These are phyloP conservation scores for Ophiocordyceps camponoti-saundersi DNA, from an alignment of 2,329 filamentous ascomycete genomes.

Conservation along the genomic window DNA sequence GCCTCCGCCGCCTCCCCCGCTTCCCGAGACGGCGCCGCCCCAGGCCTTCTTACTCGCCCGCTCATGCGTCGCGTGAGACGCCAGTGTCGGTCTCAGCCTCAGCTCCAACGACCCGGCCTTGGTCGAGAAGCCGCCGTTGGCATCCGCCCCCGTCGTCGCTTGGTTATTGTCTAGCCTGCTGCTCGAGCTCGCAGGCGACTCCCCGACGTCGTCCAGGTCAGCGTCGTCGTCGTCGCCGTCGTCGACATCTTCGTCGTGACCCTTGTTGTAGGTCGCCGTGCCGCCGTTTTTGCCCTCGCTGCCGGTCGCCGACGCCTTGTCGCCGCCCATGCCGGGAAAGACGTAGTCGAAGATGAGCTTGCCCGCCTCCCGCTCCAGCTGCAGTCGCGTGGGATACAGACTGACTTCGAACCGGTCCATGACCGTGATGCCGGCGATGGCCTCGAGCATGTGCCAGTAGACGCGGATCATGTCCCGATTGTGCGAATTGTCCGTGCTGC, in stretches of 20 bases:
- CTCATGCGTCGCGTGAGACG: conserved; percentile 27
- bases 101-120: conserved; percentile 63
- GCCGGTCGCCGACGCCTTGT: conserved; percentile 14
- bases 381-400: conserved; percentile 81
- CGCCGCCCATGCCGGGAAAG: conserved; percentile 68
- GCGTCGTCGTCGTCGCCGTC: conserved; percentile 14
- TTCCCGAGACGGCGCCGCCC: neutral
- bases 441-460: conserved; percentile 96
- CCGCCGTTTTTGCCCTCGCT: conserved; percentile 6
- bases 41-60: conserved; percentile 28
- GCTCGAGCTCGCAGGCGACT: conserved; percentile 21
- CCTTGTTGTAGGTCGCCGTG: conserved; percentile 39
- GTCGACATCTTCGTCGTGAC: conserved; percentile 27
- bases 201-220: conserved; percentile 31
- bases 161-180: conserved; percentile 18
- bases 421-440: conserved; percentile 91
- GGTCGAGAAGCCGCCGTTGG: conserved; percentile 27
- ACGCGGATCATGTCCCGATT: conserved; percentile 66
- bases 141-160: conserved; percentile 25
- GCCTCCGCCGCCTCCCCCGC: neutral
- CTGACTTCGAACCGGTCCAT: conserved; percentile 96
- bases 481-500: conserved; percentile 8
- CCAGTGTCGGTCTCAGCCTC: conserved; percentile 68
- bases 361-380: conserved; percentile 81
- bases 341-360: conserved; percentile 94